Evolutionary conservation across 2,329 filamentous ascomycete genomes (phyloP), one percentile per base, ranked within the genome.

Genomic region (Colletotrichum filicis): DNA sequence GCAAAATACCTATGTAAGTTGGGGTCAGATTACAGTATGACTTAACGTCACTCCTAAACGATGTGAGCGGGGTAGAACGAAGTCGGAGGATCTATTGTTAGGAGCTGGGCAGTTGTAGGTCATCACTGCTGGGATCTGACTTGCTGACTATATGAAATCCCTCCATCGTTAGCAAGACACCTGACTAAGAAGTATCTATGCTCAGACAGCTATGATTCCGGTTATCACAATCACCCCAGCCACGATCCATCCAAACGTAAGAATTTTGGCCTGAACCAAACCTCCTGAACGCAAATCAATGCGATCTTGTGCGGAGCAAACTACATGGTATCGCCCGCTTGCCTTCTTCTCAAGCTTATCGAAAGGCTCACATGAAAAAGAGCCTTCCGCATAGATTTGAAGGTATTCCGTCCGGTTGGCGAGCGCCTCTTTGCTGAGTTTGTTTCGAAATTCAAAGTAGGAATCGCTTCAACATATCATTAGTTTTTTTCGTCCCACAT

Each of bases 191-290:
- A 19, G 16, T 42, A 42, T 16, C 5, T 42, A 42, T 16, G 37
- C 4, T 19, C 37, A 42, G 14, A 19, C 37, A 42, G 19, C 1
- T 42, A 16, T 14, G 19, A 42, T 42, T 46, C 14, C 42, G 5
- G n/a, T 7, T n/a, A 6, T 3, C 7, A 9, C 5, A 7, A n/a
- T 46, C 1, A 8, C 16, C 19, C 42, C 42, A 46, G 16, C 19
- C 42, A 46, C 1, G 16, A 46, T 46, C 2, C 42, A n/a, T 2
- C 16, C 19, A 9, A 46, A 4, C 3, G 42, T 3, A n/a, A 2
- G 42, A 1, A 1, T 0, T 1, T n/a, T n/a, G 8, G 42, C 7
- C 1, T 46, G 42, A 16, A 0, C 42, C 16, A 16, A n/a, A 4
- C 42, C 42, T 2, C 42, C 42, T 8, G 42, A n/a, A 3, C 19